Evolutionary conservation across 352 stramenopile genomes (phyloP).

Genomic region (Globisporangium carolinianum): DNA sequence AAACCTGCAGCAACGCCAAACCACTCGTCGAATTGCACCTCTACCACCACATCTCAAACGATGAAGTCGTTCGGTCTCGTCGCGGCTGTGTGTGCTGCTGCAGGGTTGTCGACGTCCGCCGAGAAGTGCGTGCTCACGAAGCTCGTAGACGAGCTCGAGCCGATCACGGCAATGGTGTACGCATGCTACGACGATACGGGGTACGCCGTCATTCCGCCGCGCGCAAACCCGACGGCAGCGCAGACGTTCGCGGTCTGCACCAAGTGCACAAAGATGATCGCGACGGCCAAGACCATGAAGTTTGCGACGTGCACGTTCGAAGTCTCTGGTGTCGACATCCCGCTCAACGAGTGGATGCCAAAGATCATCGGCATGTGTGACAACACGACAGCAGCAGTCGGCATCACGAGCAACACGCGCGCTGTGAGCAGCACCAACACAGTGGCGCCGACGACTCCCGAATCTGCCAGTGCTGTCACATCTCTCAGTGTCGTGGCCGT

Average conservation of each 20-base stretch:
- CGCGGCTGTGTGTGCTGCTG: no score
- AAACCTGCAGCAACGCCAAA: no score
- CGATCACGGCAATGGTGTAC: no score
- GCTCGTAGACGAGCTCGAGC: no score
- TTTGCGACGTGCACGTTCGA: slow-evolving; percentile 7
- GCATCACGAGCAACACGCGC: background rate
- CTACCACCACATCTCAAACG: no score
- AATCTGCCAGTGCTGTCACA: background rate
- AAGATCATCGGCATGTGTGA: slow-evolving; percentile 3
- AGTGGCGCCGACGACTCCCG: background rate
- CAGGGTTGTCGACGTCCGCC: no score
- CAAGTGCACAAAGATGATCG: slow-evolving; percentile 6
- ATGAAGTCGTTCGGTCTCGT: no score
- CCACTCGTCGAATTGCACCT: no score
- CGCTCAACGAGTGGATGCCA: slow-evolving; percentile 4
- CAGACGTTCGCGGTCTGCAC: background rate
- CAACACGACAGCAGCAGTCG: background rate
- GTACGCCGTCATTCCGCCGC: no score
- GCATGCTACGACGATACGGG: no score
- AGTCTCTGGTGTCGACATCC: slow-evolving; percentile 3
- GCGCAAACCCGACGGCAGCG: no score
- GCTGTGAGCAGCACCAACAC: background rate
- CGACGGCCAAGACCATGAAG: slow-evolving; percentile 6
- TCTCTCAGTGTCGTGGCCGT: background rate
- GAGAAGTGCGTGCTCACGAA: no score